These are phyloP conservation scores for Epichloe gansuensis DNA, from an alignment of 2,329 filamentous ascomycete genomes.

Conservation along the genomic window DNA sequence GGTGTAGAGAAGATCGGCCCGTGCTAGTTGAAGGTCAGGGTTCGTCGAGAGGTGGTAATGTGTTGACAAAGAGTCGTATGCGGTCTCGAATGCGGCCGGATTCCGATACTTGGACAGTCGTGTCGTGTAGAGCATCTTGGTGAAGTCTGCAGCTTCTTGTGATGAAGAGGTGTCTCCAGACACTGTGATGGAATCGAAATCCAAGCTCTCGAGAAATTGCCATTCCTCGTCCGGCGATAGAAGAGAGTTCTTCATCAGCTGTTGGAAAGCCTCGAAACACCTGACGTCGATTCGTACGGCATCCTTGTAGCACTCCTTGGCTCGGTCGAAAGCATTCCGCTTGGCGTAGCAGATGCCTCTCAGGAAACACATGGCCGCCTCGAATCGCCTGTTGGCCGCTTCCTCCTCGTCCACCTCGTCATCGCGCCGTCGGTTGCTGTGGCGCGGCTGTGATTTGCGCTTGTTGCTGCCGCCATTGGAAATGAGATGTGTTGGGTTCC, in stretches of 20 bases:
- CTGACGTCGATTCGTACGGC: constrained; percentile 94
- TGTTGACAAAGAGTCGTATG: constrained; percentile 81
- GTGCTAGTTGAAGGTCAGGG: constrained; percentile 78
- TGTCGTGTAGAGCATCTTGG: constrained; percentile 91
- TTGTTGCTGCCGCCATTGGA: constrained; percentile 34
- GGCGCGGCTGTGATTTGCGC: constrained; percentile 24
- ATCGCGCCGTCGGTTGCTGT: constrained; percentile 19
- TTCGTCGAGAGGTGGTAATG: constrained; percentile 84
- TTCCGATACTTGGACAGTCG: constrained; percentile 91
- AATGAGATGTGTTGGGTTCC: constrained; percentile 84
- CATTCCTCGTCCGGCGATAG: constrained; percentile 84
- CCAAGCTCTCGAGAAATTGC: constrained; percentile 72
- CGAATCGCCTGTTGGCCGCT: constrained; percentile 64
- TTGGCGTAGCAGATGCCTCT: constrained; percentile 90
- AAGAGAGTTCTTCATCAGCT: constrained; percentile 91
- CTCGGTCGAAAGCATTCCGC: constrained; percentile 91
- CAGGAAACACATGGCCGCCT: constrained; percentile 95
- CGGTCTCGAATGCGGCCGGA: constrained; percentile 66
- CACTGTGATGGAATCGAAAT: constrained; percentile 73
- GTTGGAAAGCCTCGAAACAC: constrained; percentile 96
- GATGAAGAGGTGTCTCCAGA: constrained; percentile 51
- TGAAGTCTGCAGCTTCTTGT: constrained; percentile 86
- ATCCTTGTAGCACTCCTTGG: constrained; percentile 97
- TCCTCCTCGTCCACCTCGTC: constrained; percentile 47
- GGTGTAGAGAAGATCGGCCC: constrained; percentile 84